These are phyloP conservation scores for Diospyros lotus DNA, from an alignment of 148 eudicot genomes.

Conservation along the genomic window DNA sequence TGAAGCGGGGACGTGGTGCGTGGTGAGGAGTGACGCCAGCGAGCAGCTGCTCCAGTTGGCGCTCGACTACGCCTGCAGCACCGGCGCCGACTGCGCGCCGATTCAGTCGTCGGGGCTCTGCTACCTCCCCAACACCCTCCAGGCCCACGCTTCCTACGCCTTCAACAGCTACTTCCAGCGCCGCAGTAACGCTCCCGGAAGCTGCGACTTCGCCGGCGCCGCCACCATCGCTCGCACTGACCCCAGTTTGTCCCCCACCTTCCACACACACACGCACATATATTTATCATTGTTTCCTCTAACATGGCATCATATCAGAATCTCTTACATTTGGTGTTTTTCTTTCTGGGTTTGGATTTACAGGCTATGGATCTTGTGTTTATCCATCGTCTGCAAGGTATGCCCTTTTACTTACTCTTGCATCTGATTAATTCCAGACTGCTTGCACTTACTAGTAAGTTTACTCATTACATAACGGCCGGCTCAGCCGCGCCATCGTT, in stretches of 20 bases:
- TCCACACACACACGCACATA: not conserved
- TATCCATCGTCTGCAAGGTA: conserved; percentile 74
- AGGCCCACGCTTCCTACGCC: conserved; percentile 78
- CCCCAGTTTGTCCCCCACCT: conserved; percentile 39
- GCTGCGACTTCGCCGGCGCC: conserved; percentile 56
- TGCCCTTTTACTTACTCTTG: not conserved
- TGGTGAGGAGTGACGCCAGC: conserved; percentile 55
- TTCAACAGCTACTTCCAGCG: conserved; percentile 69
- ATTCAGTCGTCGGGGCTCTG: conserved; percentile 49
- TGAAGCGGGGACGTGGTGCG: conserved; percentile 47
- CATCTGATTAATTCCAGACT: not conserved
- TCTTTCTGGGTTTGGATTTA: not conserved
- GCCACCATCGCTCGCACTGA: conserved; percentile 65
- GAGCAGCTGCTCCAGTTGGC: conserved; percentile 39
- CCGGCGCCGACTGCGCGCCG: conserved; percentile 66
- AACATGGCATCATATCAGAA: too few species aligned
- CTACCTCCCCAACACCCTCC: conserved; percentile 58
- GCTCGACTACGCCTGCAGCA: conserved; percentile 55
- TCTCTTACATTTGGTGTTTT: not conserved
- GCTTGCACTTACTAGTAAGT: not conserved
- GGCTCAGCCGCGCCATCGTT: too few species aligned
- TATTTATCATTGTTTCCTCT: not conserved
- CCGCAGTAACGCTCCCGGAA: conserved; percentile 37
- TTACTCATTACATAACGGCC: too few species aligned
- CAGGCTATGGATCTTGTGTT: conserved; percentile 74